Conservation (phyloP, 2,329 filamentous ascomycete genomes). For the Fusarium cyanostomum region DNA sequence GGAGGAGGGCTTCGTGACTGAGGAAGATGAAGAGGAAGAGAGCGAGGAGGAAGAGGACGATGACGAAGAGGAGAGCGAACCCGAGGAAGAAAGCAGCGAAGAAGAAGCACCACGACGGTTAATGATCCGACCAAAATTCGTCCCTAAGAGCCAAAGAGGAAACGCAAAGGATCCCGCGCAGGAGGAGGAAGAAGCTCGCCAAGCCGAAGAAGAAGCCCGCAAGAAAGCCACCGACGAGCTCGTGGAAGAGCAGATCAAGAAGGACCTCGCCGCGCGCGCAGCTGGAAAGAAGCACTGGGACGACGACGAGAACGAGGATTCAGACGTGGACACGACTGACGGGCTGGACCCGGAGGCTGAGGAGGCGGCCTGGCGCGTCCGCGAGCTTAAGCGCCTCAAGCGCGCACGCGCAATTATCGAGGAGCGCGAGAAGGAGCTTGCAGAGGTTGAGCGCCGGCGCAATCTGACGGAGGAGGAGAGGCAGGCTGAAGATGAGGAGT, state of each 20-base stretch:
- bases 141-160: slow-evolving; percentile 66
- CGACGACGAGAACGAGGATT: slow-evolving; percentile 73
- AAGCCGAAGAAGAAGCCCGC: slow-evolving; percentile 68
- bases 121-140: slow-evolving; percentile 71
- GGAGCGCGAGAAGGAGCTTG: slow-evolving; percentile 81
- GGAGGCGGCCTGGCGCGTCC: slow-evolving; percentile 90
- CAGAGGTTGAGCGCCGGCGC: slow-evolving; percentile 86
- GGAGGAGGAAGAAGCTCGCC: slow-evolving; percentile 48
- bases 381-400: slow-evolving; percentile 89
- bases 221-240: slow-evolving; percentile 79
- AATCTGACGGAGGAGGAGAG: slow-evolving; percentile 90
- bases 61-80: slow-evolving; percentile 53
- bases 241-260: slow-evolving; percentile 88
- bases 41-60: slow-evolving; percentile 45
- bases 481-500: slow-evolving; percentile 82
- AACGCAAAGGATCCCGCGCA: slow-evolving; percentile 43
- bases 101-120: slow-evolving; percentile 65
- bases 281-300: slow-evolving; percentile 89
- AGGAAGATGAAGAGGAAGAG: slow-evolving; percentile 58
- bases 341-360: slow-evolving; percentile 88
- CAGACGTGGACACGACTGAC: slow-evolving; percentile 89
- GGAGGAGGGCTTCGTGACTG: slow-evolving; percentile 72
- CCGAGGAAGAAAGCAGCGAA: slow-evolving; percentile 62
- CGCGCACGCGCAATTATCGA: slow-evolving; percentile 88
- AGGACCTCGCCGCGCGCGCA: slow-evolving; percentile 78